A percentile compares a stretch with the other conserved stretches of the same genome.
These are phyloP conservation scores for Aspergillus neoniger DNA, from an alignment of 2,329 filamentous ascomycete genomes.

Conservation along the genomic window DNA sequence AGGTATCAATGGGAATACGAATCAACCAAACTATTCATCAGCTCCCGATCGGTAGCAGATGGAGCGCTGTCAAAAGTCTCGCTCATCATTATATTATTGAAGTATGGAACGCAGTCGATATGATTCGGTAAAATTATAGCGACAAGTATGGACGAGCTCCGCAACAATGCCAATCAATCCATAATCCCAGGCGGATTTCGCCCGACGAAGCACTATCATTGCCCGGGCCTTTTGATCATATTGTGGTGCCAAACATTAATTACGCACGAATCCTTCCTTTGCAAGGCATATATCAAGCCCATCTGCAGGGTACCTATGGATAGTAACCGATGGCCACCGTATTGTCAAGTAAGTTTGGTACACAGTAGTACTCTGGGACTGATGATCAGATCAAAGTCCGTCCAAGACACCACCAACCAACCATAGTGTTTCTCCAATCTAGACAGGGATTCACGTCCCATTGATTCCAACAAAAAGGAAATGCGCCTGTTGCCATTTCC, in stretches of 20 bases:
- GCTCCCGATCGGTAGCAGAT: not conserved
- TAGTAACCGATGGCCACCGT: not conserved
- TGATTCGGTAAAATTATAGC: constrained; percentile 5
- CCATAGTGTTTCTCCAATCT: not conserved
- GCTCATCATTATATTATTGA: not conserved
- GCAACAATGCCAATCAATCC: constrained; percentile 12
- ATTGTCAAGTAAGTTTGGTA: no score
- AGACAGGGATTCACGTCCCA: not conserved
- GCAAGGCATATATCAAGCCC: not conserved
- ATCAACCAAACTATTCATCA: not conserved
- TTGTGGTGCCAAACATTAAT: not conserved
- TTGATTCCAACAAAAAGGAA: no score
- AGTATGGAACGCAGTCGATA: not conserved
- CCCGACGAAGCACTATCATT: constrained; percentile 7
- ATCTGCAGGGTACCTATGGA: not conserved
- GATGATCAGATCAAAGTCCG: not conserved
- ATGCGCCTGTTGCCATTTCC: not conserved
- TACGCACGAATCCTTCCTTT: constrained; percentile 2
- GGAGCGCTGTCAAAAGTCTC: constrained; percentile 2
- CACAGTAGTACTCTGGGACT: not conserved
- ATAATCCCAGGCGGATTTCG: constrained; percentile 8
- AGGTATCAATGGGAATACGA: not conserved
- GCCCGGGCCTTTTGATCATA: not conserved
- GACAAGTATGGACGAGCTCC: constrained; percentile 9
- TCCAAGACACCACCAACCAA: not conserved